Evolutionary conservation across 768 basidiomycete species (phyloP).

Genomic region (Suillus subaureus): DNA sequence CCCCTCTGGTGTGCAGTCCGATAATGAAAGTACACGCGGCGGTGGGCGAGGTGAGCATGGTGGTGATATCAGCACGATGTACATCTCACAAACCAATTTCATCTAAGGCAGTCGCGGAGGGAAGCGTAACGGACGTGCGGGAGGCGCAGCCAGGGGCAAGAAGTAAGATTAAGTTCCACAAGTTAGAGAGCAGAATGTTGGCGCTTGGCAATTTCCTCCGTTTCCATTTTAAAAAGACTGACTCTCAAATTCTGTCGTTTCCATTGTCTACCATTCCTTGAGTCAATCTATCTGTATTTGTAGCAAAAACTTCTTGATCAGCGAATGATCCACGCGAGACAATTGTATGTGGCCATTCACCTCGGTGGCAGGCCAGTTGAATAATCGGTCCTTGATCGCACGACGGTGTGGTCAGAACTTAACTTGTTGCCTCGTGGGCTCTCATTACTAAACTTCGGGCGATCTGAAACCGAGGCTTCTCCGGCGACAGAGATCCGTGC

Average conservation of each 20-base stretch:
- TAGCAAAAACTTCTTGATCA: neutral
- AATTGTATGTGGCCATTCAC: neutral
- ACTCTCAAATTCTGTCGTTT: neutral
- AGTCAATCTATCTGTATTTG: neutral
- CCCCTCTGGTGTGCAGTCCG: conserved; percentile 17
- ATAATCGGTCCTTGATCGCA: neutral
- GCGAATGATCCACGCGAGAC: neutral
- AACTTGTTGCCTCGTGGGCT: neutral
- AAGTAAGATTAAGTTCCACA: neutral
- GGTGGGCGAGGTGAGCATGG: conserved; percentile 19
- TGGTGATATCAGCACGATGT: neutral
- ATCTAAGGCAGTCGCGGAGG: neutral
- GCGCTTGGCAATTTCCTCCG: conserved; percentile 1
- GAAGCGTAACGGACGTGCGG: neutral
- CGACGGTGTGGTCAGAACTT: neutral
- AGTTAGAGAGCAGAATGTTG: neutral
- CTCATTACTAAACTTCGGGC: neutral
- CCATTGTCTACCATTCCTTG: neutral
- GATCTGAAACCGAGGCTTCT: neutral
- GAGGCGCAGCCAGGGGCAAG: neutral
- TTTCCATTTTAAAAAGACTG: neutral
- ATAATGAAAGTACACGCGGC: conserved; percentile 17
- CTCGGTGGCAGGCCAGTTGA: neutral
- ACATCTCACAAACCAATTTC: conserved; percentile 1
- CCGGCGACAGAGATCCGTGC: neutral